A percentile compares a stretch with the other conserved stretches of the same genome.
Conservation (phyloP, 768 basidiomycete species). For the Pluteus cervinus region DNA sequence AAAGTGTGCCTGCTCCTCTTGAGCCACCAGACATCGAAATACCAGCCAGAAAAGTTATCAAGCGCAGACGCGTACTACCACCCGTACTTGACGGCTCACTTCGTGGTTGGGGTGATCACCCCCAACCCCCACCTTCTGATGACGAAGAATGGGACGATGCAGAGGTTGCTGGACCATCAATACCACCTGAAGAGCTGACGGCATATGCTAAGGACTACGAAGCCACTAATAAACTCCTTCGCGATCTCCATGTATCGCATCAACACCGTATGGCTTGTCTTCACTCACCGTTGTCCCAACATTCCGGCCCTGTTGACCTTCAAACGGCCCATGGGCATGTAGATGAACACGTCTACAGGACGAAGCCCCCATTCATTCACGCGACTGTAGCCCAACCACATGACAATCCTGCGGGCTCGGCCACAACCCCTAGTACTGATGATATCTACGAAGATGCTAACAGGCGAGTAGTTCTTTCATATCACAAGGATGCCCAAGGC, state of each 20-base stretch:
- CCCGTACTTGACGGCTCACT: conserved; percentile 46
- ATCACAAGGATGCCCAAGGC: too few relatives aligned
- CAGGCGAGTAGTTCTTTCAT: too few relatives aligned
- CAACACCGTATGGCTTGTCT: conserved; percentile 49
- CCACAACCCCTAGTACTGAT: too few relatives aligned
- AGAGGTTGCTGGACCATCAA: conserved; percentile 2
- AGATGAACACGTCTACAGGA: too few relatives aligned
- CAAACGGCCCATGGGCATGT: too few relatives aligned
- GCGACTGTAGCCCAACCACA: too few relatives aligned
- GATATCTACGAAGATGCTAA: too few relatives aligned
- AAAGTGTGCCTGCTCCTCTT: too few relatives aligned
- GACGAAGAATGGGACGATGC: conserved; percentile 19
- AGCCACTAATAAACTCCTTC: conserved; percentile 56
- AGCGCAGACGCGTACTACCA: conserved; percentile 48
- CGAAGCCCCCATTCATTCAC: too few relatives aligned
- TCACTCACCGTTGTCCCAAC: conserved; percentile 8
- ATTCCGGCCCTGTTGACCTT: conserved; percentile 7
- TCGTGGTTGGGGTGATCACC: conserved; percentile 36
- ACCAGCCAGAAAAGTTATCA: conserved; percentile 28
- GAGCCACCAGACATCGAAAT: conserved; percentile 20
- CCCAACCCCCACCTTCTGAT: conserved; percentile 13
- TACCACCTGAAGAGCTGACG: too few relatives aligned
- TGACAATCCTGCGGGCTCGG: too few relatives aligned
- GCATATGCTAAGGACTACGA: too few relatives aligned
- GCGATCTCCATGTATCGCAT: conserved; percentile 64